Evolutionary conservation across 169 alveolate species (phyloP).

Genomic region (Cryptosporidium canis): DNA sequence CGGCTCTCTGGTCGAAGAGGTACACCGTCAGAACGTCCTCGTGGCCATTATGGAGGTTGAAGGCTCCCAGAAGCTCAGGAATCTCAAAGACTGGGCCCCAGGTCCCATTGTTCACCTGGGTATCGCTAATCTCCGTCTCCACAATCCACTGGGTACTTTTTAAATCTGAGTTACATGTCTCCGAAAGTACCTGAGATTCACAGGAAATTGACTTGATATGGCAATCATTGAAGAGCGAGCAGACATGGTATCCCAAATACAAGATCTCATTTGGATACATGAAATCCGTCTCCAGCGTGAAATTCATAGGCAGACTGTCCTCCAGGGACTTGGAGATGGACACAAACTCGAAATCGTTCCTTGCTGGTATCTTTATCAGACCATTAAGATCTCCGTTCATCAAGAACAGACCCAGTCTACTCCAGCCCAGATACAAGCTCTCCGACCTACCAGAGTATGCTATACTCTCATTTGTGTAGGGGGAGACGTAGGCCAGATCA

Average conservation of each 20-base stretch:
- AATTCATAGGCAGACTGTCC: neutral
- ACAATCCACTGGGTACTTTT: neutral
- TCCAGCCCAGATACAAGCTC: slow-evolving; percentile 13
- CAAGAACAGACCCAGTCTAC: slow-evolving; percentile 13
- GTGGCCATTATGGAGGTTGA: neutral
- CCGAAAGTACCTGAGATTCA: neutral
- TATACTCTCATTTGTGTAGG: slow-evolving; percentile 6
- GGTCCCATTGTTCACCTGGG: slow-evolving; percentile 14
- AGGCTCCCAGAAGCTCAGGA: neutral
- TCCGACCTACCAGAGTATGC: slow-evolving; percentile 11
- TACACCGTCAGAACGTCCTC: neutral
- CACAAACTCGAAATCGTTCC: slow-evolving; percentile 14
- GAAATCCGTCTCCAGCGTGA: neutral
- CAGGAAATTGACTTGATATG: neutral
- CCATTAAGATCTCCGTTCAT: neutral
- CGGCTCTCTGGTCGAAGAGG: neutral
- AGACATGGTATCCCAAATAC: neutral
- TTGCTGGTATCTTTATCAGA: slow-evolving; percentile 30
- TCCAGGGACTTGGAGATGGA: neutral
- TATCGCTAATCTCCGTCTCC: neutral
- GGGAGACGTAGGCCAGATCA: neutral
- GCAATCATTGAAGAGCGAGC: neutral
- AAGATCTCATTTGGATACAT: neutral
- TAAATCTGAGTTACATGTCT: neutral
- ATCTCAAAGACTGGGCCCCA: neutral